Base-by-base conservation (phyloP, 139 green algal species). In the Ettlia oleoabundans region DNA sequence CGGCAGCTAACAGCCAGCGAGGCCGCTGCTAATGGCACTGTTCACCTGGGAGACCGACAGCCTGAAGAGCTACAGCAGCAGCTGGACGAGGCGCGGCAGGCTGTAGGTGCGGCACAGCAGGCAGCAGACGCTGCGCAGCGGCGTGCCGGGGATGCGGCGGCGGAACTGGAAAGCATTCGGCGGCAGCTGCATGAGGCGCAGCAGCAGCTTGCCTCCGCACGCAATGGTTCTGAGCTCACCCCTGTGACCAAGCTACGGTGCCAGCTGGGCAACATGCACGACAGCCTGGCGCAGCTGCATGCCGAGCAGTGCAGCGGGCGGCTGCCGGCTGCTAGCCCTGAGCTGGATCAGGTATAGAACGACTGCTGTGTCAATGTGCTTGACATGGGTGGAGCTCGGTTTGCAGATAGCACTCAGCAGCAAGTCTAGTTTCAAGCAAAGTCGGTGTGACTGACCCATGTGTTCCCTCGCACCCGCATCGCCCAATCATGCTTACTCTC, bases 31-130 rank as follows among this genome's bases (percentile, higher is more conserved):
- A 35, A 6, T 3, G 62, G n/a, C 51, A 82, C 41, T 0, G 76
- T 42, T 21, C 37, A 63, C 62, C 32, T 74, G 2, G 32, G 42
- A 4, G 43, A 51, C 18, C 62, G 33, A 32, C 42, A 82, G 63
- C 24, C 32, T 3, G 51, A 28, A 1, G 38, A 43, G 51, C 35
- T 87, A 47, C 38, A 65, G 58, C 58, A n/a, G 26, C 73, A 87
- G 74, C 65, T 87, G 43, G 82, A 84, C 9, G 76, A 78, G 15
- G 82, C 82, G 10, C 51, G 82, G 24, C 71, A 72, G 72, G 72
- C 71, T 8, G 69, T 81, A 61, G 58, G 40, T 9, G 72, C 81
- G 1, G 71, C 81, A 32, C 53, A 86, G 55, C 9, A 30, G 0
- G 81, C 71, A 0, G 81, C 81, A 13, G 61, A 72, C 4, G 37